These are phyloP conservation scores for Candida silvicultrix DNA, from an alignment of 805 yeast genomes.

Conservation along the genomic window DNA sequence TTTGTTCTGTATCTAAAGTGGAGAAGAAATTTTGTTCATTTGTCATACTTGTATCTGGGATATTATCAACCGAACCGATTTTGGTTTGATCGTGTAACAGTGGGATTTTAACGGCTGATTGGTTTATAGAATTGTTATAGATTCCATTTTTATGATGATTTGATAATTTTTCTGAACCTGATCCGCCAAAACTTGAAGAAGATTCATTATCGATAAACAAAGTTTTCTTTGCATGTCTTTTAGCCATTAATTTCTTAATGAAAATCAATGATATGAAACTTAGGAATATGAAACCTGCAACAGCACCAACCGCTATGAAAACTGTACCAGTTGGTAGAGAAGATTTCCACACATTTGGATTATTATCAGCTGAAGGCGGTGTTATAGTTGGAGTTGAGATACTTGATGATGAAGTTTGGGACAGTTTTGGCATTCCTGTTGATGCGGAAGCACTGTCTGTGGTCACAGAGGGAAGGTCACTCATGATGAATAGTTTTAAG, in stretches of 20 bases:
- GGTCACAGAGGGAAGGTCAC: background rate
- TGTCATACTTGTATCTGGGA: conserved; percentile 7
- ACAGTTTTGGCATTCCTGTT: conserved; percentile 8
- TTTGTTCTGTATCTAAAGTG: conserved; percentile 15
- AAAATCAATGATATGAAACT: conserved; percentile 48
- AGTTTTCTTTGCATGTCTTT: conserved; percentile 43
- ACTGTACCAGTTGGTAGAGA: conserved; percentile 68
- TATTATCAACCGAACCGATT: conserved; percentile 9
- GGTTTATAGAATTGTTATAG: conserved; percentile 2
- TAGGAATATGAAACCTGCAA: conserved; percentile 53
- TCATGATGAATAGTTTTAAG: too few species aligned
- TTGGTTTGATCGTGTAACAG: conserved; percentile 11
- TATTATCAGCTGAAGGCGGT: conserved; percentile 50
- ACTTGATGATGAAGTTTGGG: conserved; percentile 9
- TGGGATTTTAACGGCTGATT: conserved; percentile 11
- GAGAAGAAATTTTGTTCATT: conserved; percentile 13
- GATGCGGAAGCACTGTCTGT: background rate
- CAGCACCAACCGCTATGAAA: conserved; percentile 73
- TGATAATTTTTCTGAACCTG: conserved; percentile 9
- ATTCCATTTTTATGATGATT: conserved; percentile 9
- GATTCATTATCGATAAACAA: conserved; percentile 19
- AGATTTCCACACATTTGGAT: conserved; percentile 57
- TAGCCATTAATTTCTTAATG: conserved; percentile 40
- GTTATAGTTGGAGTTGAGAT: conserved; percentile 28
- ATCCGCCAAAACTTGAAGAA: conserved; percentile 9